phyloP scores from a whole-genome alignment of 495 filamentous ascomycete genomes.

The Penicillium paxilli region DNA sequence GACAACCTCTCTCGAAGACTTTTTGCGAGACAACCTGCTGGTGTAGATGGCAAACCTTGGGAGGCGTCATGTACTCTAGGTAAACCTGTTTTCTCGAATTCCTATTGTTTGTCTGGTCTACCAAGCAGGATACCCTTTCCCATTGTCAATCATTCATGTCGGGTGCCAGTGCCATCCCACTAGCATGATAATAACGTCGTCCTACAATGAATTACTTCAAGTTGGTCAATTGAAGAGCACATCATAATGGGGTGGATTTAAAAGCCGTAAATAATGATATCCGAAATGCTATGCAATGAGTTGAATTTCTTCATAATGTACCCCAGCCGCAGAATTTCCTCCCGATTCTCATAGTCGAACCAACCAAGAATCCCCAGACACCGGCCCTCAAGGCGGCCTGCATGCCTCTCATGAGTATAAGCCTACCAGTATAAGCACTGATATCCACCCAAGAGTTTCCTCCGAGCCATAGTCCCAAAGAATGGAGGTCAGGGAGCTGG shows the following conservation, averaged over 20 bases:
- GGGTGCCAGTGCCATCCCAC: no score
- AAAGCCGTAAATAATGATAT: background rate
- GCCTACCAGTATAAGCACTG: slow-evolving; percentile 42
- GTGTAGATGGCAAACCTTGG: no score
- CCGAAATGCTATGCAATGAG: background rate
- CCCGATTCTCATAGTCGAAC: slow-evolving; percentile 45
- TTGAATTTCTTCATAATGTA: slow-evolving; percentile 24
- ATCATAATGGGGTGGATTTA: background rate
- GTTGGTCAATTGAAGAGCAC: background rate
- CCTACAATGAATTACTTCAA: no score
- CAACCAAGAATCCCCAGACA: slow-evolving; percentile 45
- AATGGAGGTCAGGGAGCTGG: slow-evolving; percentile 32
- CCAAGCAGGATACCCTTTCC: no score
- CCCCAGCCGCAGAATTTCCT: slow-evolving; percentile 50
- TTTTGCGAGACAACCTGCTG: no score
- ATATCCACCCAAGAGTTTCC: slow-evolving; percentile 37
- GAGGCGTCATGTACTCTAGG: no score
- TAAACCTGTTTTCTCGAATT: no score
- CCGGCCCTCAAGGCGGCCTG: slow-evolving; percentile 44
- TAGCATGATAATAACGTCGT: no score
- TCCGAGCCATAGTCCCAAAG: slow-evolving; percentile 41
- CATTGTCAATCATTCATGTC: no score
- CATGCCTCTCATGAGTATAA: slow-evolving; percentile 46
- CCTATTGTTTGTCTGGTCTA: no score
- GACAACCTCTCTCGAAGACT: no score